Evolutionary conservation across 129 eudicot genomes (phyloP), one percentile per base, ranked within the genome.

Genomic region (Helianthus tuberosus): DNA sequence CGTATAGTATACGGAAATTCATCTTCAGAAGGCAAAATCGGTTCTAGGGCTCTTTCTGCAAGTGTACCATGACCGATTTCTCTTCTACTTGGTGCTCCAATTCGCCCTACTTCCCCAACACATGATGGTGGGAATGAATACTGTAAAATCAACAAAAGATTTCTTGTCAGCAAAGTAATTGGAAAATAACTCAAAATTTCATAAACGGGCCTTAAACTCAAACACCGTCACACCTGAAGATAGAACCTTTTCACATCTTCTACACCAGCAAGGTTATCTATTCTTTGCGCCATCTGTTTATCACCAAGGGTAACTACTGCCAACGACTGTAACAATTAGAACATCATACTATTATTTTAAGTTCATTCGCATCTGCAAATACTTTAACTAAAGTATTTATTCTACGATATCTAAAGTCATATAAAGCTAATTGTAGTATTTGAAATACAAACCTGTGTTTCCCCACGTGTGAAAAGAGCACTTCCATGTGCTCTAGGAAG

Each of bases 401-500:
- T 41, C 29, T 62, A 11, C 1, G 46, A 63, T 63, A 63, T n/a
- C 47, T 50, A 27, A 35, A 53, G 51, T 53, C 75, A 52, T 35
- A 70, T 27, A 54, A 11, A 15, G 53, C 50, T 52, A 58, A 13
- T 54, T 54, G 53, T 38, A 39, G 16, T 27, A 5, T 68, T 68
- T 27, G 52, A 69, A 11, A 69, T 66, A 75, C 86, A 68, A 52
- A 94, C 99, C 99, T 94, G 99, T 46, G 99, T 95, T 86, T 95
- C 99, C 54, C 99, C 99, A 36, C 99, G 97, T 27, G 97, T 95
- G 52, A 95, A 95, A 81, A 95, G 97, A 75, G 97, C 97, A 85
- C 99, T 95, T 70, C 99, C 99, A 84, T 95, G 99, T 59, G 99
- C 97, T 80, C 97, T 88, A 75, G 99, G 97, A 80, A 95, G 95